Base-by-base conservation (phyloP, 164 flowering plant species). In the Santalum album region DNA sequence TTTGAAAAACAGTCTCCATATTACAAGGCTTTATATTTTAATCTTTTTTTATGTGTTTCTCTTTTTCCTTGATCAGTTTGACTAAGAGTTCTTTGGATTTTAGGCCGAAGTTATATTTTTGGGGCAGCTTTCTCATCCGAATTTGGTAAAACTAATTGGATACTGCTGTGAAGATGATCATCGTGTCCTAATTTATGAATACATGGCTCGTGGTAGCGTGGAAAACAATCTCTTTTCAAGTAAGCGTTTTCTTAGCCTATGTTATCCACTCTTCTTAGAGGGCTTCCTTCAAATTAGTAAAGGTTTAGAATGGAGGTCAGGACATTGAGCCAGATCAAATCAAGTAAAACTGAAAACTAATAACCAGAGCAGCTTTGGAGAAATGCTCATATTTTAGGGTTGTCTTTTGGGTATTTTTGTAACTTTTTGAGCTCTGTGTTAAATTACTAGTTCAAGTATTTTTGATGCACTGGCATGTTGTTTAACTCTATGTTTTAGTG, bases 81-180 rank as follows among this genome's bases (percentile, higher is more conserved):
- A 29, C n/a, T 7, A 21, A 19, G 11, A 20, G 25, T 45, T 20
- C 14, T 45, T n/a, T 26, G 56, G 12, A 9, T 43, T 60, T 57
- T 63, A 88, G 96, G 95, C 98, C 27, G 96, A 91, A 66, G 98
- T 91, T 38, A 79, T 88, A 62, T 91, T 86, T 64, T 65, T 91
- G 69, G 98, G 98, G 56, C 98, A 91, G 63, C 92, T 91, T 69
- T 88, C 96, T 26, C 98, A 88, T 76, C 96, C 98, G 38, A 82
- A 88, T 75, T 67, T 90, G 73, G 98, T 90, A 59, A 90, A 87
- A 65, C 64, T 90, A 55, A 64, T 88, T 11, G 98, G 96, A 29
- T 90, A 87, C 55, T 87, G 98, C 76, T 90, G 96, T 57, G 95
- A 90, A 73, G 82, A 81, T 56, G 89, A 91, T 32, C 90, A 91